A percentile compares a stretch with the other conserved stretches of the same genome.
Conservation (phyloP, 805 yeast genomes). For the Brettanomyces anomalus region DNA sequence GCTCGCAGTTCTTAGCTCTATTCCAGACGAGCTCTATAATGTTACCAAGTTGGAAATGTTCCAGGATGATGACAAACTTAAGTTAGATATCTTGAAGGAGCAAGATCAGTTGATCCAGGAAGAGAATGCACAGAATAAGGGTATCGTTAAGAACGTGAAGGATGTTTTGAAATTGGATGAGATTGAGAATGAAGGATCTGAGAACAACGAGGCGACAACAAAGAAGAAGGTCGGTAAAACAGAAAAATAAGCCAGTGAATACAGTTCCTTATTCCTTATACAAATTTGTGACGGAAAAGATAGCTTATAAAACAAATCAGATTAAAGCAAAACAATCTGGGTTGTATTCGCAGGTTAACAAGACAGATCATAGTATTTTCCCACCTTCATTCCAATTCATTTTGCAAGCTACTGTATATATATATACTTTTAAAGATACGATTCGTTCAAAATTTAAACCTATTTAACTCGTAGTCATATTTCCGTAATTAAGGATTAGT, state of each 20-base stretch:
- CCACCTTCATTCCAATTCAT: too few relatives aligned
- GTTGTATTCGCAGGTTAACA: too few relatives aligned
- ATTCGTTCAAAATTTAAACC: too few relatives aligned
- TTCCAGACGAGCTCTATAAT: slow-evolving; percentile 93
- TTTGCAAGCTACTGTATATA: slow-evolving; percentile 13
- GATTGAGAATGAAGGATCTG: background rate
- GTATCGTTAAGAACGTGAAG: slow-evolving; percentile 47
- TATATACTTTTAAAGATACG: too few relatives aligned
- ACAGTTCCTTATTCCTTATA: too few relatives aligned
- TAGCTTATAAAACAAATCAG: too few relatives aligned
- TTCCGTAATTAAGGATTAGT: too few relatives aligned
- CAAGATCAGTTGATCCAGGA: slow-evolving; percentile 79
- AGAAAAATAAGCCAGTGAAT: too few relatives aligned
- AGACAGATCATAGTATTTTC: too few relatives aligned
- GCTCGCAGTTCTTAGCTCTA: slow-evolving; percentile 75
- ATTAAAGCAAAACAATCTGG: too few relatives aligned
- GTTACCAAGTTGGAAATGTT: slow-evolving; percentile 86
- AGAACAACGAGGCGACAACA: background rate
- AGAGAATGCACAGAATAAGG: slow-evolving; percentile 78
- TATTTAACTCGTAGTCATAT: too few relatives aligned
- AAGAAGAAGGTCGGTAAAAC: background rate
- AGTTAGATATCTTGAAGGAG: slow-evolving; percentile 64
- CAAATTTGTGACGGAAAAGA: too few relatives aligned
- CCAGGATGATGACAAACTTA: slow-evolving; percentile 54
- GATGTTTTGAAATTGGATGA: slow-evolving; percentile 58